Percentiles rank a stretch among this genome's conserved stretches.
Conservation (phyloP, 23 red algal genomes). For the Gracilaria gracilis region DNA sequence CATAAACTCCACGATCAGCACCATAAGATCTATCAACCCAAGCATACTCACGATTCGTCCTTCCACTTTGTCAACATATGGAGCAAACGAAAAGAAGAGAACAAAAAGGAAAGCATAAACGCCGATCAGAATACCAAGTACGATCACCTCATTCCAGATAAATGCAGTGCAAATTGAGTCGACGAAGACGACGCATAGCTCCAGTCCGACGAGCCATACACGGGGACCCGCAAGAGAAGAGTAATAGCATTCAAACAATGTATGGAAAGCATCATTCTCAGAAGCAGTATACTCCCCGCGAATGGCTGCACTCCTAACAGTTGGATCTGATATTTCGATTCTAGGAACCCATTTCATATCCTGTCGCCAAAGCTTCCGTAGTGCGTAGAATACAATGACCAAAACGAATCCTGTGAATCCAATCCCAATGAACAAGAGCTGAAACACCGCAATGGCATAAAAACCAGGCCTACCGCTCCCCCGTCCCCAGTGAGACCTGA, state of each 20-base stretch:
- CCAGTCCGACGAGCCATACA: constrained; percentile 69
- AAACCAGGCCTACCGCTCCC: constrained; percentile 54
- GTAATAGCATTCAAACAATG: constrained; percentile 78
- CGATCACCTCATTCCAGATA: constrained; percentile 70
- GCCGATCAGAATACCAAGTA: constrained; percentile 32
- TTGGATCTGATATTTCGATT: constrained; percentile 60
- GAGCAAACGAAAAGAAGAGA: constrained; percentile 60
- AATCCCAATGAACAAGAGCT: constrained; percentile 71
- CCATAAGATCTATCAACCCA: constrained; percentile 60
- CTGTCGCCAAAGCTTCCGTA: constrained; percentile 36
- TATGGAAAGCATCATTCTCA: constrained; percentile 61
- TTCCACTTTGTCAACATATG: constrained; percentile 69
- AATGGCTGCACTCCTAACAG: constrained; percentile 40
- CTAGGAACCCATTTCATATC: constrained; percentile 71
- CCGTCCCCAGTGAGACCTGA: constrained; percentile 47
- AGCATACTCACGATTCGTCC: constrained; percentile 63
- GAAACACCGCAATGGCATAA: constrained; percentile 65
- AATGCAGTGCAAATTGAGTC: constrained; percentile 61
- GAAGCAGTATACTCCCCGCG: constrained; percentile 52
- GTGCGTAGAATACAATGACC: constrained; percentile 50
- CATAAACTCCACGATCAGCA: constrained; percentile 71
- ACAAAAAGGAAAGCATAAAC: constrained; percentile 47
- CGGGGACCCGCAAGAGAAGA: constrained; percentile 56
- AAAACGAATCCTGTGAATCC: constrained; percentile 69
- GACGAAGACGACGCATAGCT: constrained; percentile 49